Evolutionary conservation across 2,329 filamentous ascomycete genomes (phyloP).

Genomic region (Colletotrichum zoysiae): DNA sequence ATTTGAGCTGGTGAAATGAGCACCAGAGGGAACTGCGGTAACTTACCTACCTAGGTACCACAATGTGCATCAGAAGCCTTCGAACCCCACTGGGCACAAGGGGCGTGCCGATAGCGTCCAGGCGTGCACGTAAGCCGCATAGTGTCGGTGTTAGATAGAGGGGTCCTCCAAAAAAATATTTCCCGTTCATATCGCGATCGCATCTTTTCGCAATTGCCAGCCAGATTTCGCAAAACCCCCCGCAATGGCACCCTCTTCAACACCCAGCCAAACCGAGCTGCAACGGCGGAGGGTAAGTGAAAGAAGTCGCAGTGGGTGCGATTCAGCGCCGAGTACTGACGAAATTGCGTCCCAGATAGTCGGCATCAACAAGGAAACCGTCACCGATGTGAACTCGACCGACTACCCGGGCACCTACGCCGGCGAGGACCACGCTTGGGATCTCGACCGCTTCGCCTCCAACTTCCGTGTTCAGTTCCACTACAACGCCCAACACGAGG

Average conservation of each 20-base stretch:
- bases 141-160: conserved; percentile 40
- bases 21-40: not conserved
- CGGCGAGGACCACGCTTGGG: conserved; percentile 87
- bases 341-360: conserved; percentile 73
- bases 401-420: conserved; percentile 94
- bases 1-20: not conserved
- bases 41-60: no score
- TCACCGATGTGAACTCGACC: conserved; percentile 88
- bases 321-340: conserved; percentile 20
- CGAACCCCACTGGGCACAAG: conserved; percentile 1
- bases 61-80: not conserved
- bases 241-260: conserved; percentile 60
- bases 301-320: conserved; percentile 36
- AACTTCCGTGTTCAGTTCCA: conserved; percentile 85
- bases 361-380: conserved; percentile 88
- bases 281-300: conserved; percentile 69
- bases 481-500: conserved; percentile 80
- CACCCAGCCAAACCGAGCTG: conserved; percentile 67
- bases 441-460: conserved; percentile 77
- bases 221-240: conserved; percentile 23
- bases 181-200: conserved; percentile 35
- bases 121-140: conserved; percentile 37
- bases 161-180: conserved; percentile 44
- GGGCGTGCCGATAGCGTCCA: conserved; percentile 13
- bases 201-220: conserved; percentile 38